Conservation (phyloP, 129 eudicot species). For the Escallonia rubra region DNA sequence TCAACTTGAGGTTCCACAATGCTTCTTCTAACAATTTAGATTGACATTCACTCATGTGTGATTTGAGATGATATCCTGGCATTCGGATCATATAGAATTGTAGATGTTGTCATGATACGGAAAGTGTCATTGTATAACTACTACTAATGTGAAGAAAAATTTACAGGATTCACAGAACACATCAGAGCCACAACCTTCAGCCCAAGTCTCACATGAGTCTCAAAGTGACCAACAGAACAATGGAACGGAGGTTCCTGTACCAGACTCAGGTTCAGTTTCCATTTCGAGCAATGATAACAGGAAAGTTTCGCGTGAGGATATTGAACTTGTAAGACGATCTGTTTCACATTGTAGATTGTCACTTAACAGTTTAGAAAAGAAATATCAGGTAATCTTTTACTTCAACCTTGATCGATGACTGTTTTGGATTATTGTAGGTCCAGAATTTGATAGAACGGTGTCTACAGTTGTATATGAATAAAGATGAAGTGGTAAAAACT, state of each 20-base stretch:
- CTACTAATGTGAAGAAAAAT: conserved; percentile 12
- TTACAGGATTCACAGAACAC: conserved; percentile 64
- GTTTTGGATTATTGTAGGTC: conserved; percentile 50
- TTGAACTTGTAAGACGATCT: conserved; percentile 76
- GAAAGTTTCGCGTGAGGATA: conserved; percentile 92
- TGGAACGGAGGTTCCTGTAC: conserved; percentile 57
- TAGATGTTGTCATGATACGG: too few relatives aligned
- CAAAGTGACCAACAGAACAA: conserved; percentile 75
- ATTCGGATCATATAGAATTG: too few relatives aligned
- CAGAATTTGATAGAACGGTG: conserved; percentile 96
- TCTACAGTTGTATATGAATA: conserved; percentile 88
- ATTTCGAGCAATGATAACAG: conserved; percentile 79
- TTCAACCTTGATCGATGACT: conserved; percentile 2
- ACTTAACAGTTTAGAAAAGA: background rate
- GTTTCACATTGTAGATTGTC: background rate
- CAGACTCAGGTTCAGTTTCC: conserved; percentile 90
- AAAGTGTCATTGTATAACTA: background rate
- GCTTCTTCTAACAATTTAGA: too few relatives aligned
- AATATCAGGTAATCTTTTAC: conserved; percentile 3
- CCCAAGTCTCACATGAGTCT: conserved; percentile 70
- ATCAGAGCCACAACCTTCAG: conserved; percentile 50
- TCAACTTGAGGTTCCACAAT: too few relatives aligned
- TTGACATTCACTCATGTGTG: too few relatives aligned
- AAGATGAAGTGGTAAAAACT: conserved; percentile 92
- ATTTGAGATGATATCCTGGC: too few relatives aligned